Evolutionary conservation across 257 asterid species (phyloP).

Genomic region (Solanum habrochaites): DNA sequence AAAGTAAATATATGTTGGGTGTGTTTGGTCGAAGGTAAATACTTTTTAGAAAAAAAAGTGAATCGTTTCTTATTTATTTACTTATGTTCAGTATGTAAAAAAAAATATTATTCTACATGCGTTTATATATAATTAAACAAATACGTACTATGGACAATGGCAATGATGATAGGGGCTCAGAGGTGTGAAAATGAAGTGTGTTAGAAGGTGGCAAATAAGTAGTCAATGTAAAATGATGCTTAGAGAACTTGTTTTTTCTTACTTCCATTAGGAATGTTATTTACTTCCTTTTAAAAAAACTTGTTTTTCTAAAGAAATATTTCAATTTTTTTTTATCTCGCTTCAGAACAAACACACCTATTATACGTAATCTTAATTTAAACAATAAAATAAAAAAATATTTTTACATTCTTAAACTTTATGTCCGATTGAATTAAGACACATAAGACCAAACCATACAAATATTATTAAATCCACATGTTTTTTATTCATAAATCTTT

Average conservation of each 20-base stretch:
- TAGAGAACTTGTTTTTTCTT: background rate
- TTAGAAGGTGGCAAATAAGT: background rate
- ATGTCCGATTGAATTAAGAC: background rate
- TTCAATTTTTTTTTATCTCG: background rate
- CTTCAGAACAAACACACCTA: background rate
- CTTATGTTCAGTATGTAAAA: background rate
- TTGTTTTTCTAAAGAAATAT: background rate
- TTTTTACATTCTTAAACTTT: background rate
- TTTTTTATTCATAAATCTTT: background rate
- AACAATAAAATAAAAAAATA: background rate
- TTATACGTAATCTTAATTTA: background rate
- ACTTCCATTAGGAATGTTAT: background rate
- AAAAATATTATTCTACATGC: background rate
- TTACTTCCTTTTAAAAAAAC: background rate
- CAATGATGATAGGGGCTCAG: background rate
- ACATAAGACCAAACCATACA: background rate
- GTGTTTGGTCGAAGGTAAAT: background rate
- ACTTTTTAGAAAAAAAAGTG: background rate
- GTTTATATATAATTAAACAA: background rate
- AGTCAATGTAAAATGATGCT: background rate
- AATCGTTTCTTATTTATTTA: background rate
- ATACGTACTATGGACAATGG: background rate
- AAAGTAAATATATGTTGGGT: background rate
- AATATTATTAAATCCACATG: background rate
- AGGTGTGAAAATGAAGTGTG: background rate